Evolutionary conservation across 2,329 filamentous ascomycete genomes (phyloP), one percentile per base, ranked within the genome.

Genomic region (Hypoxylon sp.): DNA sequence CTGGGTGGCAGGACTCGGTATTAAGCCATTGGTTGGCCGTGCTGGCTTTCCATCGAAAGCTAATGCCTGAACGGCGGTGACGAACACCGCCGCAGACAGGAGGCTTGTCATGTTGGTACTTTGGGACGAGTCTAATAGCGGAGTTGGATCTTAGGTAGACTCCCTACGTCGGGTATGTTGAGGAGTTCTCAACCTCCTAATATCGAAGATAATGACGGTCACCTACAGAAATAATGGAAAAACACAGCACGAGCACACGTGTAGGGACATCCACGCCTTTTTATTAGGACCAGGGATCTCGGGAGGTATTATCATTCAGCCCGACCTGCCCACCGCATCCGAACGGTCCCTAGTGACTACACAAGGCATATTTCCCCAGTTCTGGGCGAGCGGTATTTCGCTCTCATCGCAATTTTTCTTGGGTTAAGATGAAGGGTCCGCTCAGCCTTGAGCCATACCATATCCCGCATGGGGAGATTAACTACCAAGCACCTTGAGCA

Each of bases 1-100:
- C 58, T 79, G 70, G 36, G 80, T 80, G 60, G 81, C 76, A 36
- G 74, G 63, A 41, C 77, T 75, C 52, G 79, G 76, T n/a, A 75
- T 67, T 21, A 78, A 75, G 32, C 69, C 65, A 30, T 71, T 62
- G 9, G 82, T 84, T 46, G 79, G 78, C 68, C 72, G 68, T 6
- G 82, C 77, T 38, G 66, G 68, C 21, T 36, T 70, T 28, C 76
- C 73, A 36, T 75, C 76, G 17, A 80, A 76, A 21, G 76, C 76
- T 34, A 79, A 70, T 6, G 79, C 82, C 53, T 78, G 76, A 61
- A 75, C 79, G 30, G 76, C 74, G 32, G 74, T 75, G 60, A 76
- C 68, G 14, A 83, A 73, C 28, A 75, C 69, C 51, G 75, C 77
- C 28, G 72, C 67, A 10, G 74, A 67, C 32, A 75, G 70, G 30